Base-by-base conservation (phyloP, 768 basidiomycete species). In the Chalciporus piperatus region DNA sequence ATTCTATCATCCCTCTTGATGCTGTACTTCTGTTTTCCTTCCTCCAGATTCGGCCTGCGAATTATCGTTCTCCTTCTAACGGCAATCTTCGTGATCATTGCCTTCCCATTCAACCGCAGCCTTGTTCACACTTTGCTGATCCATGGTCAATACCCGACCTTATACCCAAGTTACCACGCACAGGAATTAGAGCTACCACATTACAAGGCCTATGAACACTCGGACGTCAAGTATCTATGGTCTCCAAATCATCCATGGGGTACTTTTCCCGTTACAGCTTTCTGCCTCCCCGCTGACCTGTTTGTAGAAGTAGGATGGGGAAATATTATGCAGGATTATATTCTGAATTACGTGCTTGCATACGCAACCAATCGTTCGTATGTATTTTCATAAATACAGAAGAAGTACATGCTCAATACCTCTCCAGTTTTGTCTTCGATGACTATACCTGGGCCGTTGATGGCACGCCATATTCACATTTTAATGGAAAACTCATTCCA, bases 171-270 rank as follows among this genome's bases (percentile, higher is more conserved):
- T 22, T 74, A 70, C 47, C 68, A 60, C 39, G 54, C 68, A 33
- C 68, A 63, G 28, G 74, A 80, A 55, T 60, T 70, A 6, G 44
- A 48, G 3, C 58, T 79, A 0, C 71, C 76, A 1, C 76, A 79
- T 42, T 75, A 78, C 45, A 53, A 66, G 38, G 20, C 46, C 0
- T 63, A 74, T 5, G 69, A 73, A 27, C 72, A 63, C 5, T 55
- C 57, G 20, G 54, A 65, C 12, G 62, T 67, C 32, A 72, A 70
- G 48, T 80, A 74, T 50, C 46, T 82, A 3, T 80, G 70, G 66
- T 65, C 77, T 17, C 72, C 76, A 17, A 79, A 77, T 50, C 77
- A 81, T 55, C 72, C 68, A 43, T 44, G 35, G 37, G 22, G 52
- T 54, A n/a, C n/a, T n/a, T n/a, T n/a, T n/a, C n/a, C n/a, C n/a